Evolutionary conservation across 139 green algal species (phyloP), one percentile per base, ranked within the genome.

Genomic region (Coelastrella sp.): DNA sequence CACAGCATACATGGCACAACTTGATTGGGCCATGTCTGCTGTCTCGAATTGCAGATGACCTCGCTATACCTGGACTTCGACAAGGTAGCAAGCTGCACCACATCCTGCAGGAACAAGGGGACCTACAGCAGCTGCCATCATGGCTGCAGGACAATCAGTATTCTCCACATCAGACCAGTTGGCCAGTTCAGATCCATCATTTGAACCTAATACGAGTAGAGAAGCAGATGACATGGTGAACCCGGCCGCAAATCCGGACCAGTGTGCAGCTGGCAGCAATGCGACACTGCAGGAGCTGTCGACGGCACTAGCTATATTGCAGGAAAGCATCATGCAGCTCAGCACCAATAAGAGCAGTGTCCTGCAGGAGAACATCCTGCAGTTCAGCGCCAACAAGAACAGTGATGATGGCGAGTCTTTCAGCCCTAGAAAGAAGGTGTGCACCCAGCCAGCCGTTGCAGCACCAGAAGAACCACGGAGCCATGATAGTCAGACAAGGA

Each of bases 31-130:
- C 13, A 23, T 57, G 13, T 23, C 48, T 57, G 48, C 17, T 15
- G 17, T 23, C 17, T 2, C 21, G 5, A 19, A 32, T 27, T 64
- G 64, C 27, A 73, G 64, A 32, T 21, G 27, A n/a, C 41, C 43
- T 30, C 41, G 9, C 9, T 5, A 21, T 64, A 9, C 53, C 53
- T 9, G 6, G 53, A 34, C 21, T 64, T 19, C 53, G 0, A 27
- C 53, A 64, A 27, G 53, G 53, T 30, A 72, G 63, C 63, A 72
- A 41, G 63, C 25, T 72, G 13, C 63, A 72, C 30, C 63, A 72
- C 30, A 41, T 72, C 23, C 27, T 72, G 63, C n/a, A 43, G 63
- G n/a, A 43, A 25, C 63, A 41, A 41, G 63, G 63, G 4, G n/a
- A 40, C 63, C 27, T 27, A 25, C 63, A 72, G 30, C 63, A 72